A percentile compares a stretch with the other conserved stretches of the same genome.
Conservation (phyloP, 2,329 filamentous ascomycete genomes). For the Bisporella sp. region DNA sequence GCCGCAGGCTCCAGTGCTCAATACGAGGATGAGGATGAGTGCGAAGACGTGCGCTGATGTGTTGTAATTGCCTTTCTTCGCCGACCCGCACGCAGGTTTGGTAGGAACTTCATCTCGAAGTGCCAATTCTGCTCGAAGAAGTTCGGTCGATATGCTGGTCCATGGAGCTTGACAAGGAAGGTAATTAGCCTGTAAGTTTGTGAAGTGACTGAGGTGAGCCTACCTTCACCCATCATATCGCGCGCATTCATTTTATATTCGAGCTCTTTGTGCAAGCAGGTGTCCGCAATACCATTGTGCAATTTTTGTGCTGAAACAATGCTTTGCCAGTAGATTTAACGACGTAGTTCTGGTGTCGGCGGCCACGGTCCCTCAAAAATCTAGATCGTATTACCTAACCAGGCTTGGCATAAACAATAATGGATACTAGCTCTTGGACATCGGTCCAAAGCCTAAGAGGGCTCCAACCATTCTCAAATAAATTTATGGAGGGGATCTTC, state of each 20-base stretch:
- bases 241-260: not conserved
- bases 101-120: conserved; percentile 36
- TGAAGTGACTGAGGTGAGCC: not conserved
- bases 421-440: too few species aligned
- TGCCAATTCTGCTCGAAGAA: conserved; percentile 41
- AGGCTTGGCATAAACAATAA: too few species aligned
- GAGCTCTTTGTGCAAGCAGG: not conserved
- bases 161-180: not conserved
- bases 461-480: too few species aligned
- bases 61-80: conserved; percentile 42
- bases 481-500: too few species aligned
- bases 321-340: not conserved
- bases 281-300: not conserved
- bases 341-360: too few species aligned
- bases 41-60: conserved; percentile 49
- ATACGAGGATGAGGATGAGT: conserved; percentile 46
- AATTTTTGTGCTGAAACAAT: not conserved
- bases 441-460: too few species aligned
- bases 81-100: conserved; percentile 47
- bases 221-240: not conserved
- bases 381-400: too few species aligned
- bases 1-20: conserved; percentile 41
- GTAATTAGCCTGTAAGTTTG: not conserved
- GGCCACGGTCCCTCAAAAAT: too few species aligned
- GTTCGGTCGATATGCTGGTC: conserved; percentile 11